Base-by-base conservation (phyloP, 1,139 yeast genomes). In the Geotrichum aggregatum region DNA sequence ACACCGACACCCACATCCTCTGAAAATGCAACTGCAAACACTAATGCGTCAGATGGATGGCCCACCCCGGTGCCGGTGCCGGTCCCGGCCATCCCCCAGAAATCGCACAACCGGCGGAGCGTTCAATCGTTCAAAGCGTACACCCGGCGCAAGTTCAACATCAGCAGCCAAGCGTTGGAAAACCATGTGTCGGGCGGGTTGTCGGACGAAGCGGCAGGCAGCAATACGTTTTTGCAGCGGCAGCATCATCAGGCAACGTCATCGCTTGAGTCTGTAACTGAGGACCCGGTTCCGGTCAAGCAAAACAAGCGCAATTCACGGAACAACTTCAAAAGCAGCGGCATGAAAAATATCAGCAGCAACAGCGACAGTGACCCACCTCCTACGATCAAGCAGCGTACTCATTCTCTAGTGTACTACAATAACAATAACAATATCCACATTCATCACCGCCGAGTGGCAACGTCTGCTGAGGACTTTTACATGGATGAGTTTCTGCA, bases 81-180 rank as follows among this genome's bases (percentile, higher is more conserved):
- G 2, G 18, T 35, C 4, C 50, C 50, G 3, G 46, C 21, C 3
- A 47, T 47, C 16, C 50, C 50, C 11, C 22, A 14, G 35, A 47
- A 47, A 21, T 36, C 50, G 16, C 6, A 14, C 3, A 24, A 18
- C 28, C 35, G 50, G 3, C 14, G 21, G 4, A 47, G 50, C 33
- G 28, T 41, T 16, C 30, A 31, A 11, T 38, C 44, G 19, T 47
- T 47, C 39, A 47, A 47, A 22, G 42, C 39, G 6, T 47, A 47
- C 40, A 47, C 50, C 6, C 39, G 38, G 6, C 41, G 38, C 24
- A 47, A 47, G 24, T 47, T 47, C 22, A 47, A 47, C 22, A 11
- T 47, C 18, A 38, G 38, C 28, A 40, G 3, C 11, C 39, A 40
- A 10, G 50, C 46, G 11, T 22, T 47, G 8, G 50, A 47, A 2